Conservation (phyloP, 2,329 filamentous ascomycete species). For the Bertia moriformis region DNA sequence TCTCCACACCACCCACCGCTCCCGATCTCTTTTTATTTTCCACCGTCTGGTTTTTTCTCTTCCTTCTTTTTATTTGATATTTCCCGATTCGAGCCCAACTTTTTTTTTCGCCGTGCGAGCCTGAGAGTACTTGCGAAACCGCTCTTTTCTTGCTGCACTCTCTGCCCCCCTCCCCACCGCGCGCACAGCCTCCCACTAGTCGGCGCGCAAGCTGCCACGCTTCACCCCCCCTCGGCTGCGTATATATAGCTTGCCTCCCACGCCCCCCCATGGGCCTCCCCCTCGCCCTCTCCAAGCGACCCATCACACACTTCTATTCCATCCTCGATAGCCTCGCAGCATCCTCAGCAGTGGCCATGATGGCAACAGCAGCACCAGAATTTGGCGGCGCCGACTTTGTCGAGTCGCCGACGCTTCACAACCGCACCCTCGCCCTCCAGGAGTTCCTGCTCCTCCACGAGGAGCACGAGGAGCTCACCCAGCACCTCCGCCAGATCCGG, state of each 20-base stretch:
- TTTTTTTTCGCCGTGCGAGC: background rate
- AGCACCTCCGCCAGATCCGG: conserved; percentile 34
- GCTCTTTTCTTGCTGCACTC: background rate
- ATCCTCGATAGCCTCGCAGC: background rate
- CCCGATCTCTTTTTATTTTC: too few relatives aligned
- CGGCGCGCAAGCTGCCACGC: too few relatives aligned
- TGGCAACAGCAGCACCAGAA: conserved; percentile 3
- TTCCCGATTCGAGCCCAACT: background rate
- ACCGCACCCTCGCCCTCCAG: conserved; percentile 32
- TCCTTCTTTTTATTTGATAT: too few relatives aligned
- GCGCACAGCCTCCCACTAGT: background rate
- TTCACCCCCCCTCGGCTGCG: background rate
- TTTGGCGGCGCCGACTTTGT: conserved; percentile 4
- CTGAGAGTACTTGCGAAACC: background rate
- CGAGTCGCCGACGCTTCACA: conserved; percentile 13
- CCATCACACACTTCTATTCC: background rate
- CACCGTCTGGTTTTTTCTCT: too few relatives aligned
- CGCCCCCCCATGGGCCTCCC: background rate
- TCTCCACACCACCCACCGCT: too few relatives aligned
- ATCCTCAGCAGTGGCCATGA: background rate
- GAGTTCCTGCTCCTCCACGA: conserved; percentile 37
- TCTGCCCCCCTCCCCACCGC: background rate
- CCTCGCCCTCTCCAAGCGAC: background rate
- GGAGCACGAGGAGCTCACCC: conserved; percentile 35
- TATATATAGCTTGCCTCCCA: background rate